These are phyloP conservation scores for Recurvomyces mirabilis DNA, from an alignment of 495 filamentous ascomycete species.

Conservation along the genomic window DNA sequence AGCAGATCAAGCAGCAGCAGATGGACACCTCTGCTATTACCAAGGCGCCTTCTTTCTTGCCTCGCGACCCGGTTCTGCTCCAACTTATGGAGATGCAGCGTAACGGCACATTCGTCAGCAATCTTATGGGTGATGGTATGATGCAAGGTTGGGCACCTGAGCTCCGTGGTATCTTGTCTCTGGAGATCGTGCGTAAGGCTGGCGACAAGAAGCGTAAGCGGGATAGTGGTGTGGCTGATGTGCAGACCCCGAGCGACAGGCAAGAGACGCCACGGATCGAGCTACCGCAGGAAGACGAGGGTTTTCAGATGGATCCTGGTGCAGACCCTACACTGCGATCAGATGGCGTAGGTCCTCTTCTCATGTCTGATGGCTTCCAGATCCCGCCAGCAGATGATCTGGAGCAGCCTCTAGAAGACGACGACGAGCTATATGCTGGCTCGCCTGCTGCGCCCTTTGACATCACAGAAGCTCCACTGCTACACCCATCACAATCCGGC, in stretches of 20 bases:
- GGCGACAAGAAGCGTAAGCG: constrained; percentile 89
- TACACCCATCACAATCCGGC: constrained; percentile 68
- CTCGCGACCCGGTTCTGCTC: constrained; percentile 72
- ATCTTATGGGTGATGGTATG: constrained; percentile 64
- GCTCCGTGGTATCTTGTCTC: constrained; percentile 69
- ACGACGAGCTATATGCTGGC: constrained; percentile 24
- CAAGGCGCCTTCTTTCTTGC: constrained; percentile 64
- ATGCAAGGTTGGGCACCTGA: constrained; percentile 81
- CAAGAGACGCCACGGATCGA: constrained; percentile 29
- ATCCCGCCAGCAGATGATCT: constrained; percentile 18
- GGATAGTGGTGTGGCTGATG: constrained; percentile 73
- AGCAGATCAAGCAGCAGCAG: constrained; percentile 66
- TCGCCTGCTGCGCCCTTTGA: constrained; percentile 44
- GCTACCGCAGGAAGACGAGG: constrained; percentile 23
- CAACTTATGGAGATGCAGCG: constrained; percentile 84
- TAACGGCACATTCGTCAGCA: constrained; percentile 75
- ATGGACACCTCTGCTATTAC: constrained; percentile 69
- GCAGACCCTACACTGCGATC: constrained; percentile 32
- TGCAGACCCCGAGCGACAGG: constrained; percentile 31
- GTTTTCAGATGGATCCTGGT: constrained; percentile 9
- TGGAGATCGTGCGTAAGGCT: constrained; percentile 63
- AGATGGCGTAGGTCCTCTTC: constrained; percentile 70
- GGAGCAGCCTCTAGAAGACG: constrained; percentile 14
- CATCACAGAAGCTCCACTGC: constrained; percentile 59
- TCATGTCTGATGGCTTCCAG: constrained; percentile 42